Evolutionary conservation across 805 yeast genomes (phyloP).

Genomic region (Zygosaccharomyces pseudorouxii): DNA sequence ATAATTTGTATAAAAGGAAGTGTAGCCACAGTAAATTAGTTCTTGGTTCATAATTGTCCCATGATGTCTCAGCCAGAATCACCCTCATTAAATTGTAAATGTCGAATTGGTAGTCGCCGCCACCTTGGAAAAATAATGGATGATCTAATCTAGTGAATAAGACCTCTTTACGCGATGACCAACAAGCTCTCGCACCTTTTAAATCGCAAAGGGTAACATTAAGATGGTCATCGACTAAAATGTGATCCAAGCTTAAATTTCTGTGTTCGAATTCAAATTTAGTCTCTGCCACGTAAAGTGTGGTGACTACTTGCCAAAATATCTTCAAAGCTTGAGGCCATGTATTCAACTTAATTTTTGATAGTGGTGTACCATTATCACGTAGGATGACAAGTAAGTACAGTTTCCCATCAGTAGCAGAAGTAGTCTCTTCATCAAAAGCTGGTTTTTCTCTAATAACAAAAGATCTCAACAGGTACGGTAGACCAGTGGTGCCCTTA

Average conservation of each 20-base stretch:
- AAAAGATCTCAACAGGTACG: constrained; percentile 24
- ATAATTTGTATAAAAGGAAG: constrained; percentile 49
- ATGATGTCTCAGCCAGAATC: constrained; percentile 22
- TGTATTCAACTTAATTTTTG: constrained; percentile 10
- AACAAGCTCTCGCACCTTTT: constrained; percentile 44
- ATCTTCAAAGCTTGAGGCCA: constrained; percentile 36
- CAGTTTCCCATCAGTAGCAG: constrained; percentile 9
- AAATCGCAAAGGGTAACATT: constrained; percentile 55
- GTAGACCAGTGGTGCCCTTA: constrained; percentile 31
- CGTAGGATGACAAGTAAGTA: constrained; percentile 24
- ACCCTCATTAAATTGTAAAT: constrained; percentile 54
- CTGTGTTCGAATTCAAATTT: constrained; percentile 61
- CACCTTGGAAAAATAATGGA: constrained; percentile 56
- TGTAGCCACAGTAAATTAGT: constrained; percentile 65
- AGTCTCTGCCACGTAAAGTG: constrained; percentile 49
- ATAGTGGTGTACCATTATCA: constrained; percentile 29
- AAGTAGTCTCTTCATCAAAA: not conserved
- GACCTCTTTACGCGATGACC: constrained; percentile 16
- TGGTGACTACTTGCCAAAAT: constrained; percentile 50
- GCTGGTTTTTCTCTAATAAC: constrained; percentile 13
- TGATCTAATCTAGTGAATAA: constrained; percentile 57
- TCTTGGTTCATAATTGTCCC: constrained; percentile 33
- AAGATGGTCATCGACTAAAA: constrained; percentile 41
- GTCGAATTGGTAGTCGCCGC: constrained; percentile 58
- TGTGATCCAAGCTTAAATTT: constrained; percentile 63